Evolutionary conservation across 768 basidiomycete genomes (phyloP).

Genomic region (Auricularia auricula-judae): DNA sequence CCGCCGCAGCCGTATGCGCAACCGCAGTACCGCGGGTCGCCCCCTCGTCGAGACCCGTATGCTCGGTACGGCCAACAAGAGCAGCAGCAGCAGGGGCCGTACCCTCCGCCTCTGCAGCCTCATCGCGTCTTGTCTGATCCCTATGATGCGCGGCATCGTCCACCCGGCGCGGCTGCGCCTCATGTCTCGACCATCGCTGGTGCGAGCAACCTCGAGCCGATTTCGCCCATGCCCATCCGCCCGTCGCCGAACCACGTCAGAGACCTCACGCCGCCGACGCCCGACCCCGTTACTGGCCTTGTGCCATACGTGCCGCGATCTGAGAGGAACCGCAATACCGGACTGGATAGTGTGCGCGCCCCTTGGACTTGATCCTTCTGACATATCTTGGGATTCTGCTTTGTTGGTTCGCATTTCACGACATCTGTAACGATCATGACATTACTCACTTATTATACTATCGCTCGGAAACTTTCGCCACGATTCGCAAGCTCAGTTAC

Average conservation of each 20-base stretch:
- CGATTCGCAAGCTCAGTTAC: no score
- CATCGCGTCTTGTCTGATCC: not conserved
- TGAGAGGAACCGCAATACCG: not conserved
- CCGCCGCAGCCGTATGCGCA: not conserved
- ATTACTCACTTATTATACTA: not conserved
- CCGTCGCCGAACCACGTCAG: not conserved
- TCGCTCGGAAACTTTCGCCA: no score
- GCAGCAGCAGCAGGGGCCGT: not conserved
- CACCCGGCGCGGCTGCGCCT: not conserved
- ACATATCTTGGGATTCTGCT: not conserved
- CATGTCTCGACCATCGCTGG: not conserved
- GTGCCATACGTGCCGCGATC: not conserved
- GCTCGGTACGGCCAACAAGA: not conserved
- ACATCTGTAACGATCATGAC: not conserved
- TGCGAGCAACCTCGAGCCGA: not conserved
- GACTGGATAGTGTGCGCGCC: not conserved
- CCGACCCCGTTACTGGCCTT: not conserved
- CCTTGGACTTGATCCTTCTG: not conserved
- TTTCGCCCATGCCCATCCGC: not conserved
- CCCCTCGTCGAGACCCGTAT: not conserved
- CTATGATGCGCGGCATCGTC: not conserved
- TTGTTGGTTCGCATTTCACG: not conserved
- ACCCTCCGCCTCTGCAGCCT: not conserved
- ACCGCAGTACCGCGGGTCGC: not conserved
- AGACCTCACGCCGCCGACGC: not conserved